Evolutionary conservation across 805 yeast species (phyloP), one percentile per base, ranked within the genome.

Genomic region (Brettanomyces naardenensis): DNA sequence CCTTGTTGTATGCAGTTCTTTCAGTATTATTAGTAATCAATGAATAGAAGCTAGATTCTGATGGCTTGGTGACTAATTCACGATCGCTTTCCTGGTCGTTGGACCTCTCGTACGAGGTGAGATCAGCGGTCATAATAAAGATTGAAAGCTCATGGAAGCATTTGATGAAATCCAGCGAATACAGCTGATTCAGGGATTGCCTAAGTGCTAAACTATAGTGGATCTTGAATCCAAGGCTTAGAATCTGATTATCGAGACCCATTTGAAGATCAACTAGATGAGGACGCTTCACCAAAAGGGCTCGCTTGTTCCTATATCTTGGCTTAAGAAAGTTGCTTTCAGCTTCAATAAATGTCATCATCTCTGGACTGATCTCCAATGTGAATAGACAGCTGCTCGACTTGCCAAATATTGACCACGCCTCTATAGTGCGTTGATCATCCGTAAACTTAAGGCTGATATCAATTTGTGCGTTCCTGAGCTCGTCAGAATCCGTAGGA

Each of bases 11-110:
- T 2, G 45, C 37, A n/a, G 35, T 29, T 15, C 32, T 41, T 6
- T 51, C 46, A 1, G 82, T 73, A 37, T 65, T 54, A 11, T 66
- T 62, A 0, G 79, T 68, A 28, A 77, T 64, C 3, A 67, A 43
- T 19, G 68, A 68, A 51, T 78, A 78, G 44, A 78, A 77, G 11
- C 65, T 42, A 1, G 58, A 42, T 21, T 54, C 59, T 1, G 57
- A 39, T 2, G 58, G 60, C 19, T 39, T 41, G 3, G 39, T 19
- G 23, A 23, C 13, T n/a, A 35, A 5, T 7, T 30, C 36, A 19
- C 38, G 20, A 18, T 32, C 35, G 19, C 14, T 39, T 2, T 32
- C 33, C 23, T 20, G 22, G 13, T 35, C 18, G 19, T 15, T 13
- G 11, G 50, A 40, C 18, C 19, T 33, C 26, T 58, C 59, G 33